phyloP scores from a whole-genome alignment of 306 rosid species.

The Argentina anserina region DNA sequence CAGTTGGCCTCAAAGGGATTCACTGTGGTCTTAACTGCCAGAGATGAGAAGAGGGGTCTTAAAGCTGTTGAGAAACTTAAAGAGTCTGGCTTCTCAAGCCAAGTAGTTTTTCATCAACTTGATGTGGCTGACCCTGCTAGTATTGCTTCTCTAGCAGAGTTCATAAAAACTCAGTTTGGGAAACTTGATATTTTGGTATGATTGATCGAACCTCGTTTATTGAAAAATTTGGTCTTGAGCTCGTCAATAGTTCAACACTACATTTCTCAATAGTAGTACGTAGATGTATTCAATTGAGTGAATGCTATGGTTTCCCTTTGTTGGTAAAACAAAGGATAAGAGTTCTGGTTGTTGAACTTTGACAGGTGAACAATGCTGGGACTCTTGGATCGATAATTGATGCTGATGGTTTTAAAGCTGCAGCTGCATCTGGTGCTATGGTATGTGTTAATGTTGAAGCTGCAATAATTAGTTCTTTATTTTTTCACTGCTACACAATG shows the following conservation, averaged over 20 bases:
- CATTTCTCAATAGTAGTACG: too few relatives aligned
- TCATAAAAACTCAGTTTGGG: constrained; percentile 29
- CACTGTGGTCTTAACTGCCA: constrained; percentile 31
- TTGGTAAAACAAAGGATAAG: too few relatives aligned
- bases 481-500: background rate
- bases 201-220: background rate
- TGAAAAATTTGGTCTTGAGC: background rate
- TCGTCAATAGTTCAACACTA: background rate
- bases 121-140: constrained; percentile 32
- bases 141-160: constrained; percentile 20
- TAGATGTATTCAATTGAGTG: too few relatives aligned
- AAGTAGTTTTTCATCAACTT: constrained; percentile 32
- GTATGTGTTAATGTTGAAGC: too few relatives aligned
- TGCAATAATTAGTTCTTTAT: background rate
- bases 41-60: constrained; percentile 30
- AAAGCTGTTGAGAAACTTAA: constrained; percentile 26
- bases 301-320: too few relatives aligned
- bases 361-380: constrained; percentile 52
- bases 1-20: constrained; percentile 33
- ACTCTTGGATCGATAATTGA: constrained; percentile 24
- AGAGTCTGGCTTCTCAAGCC: constrained; percentile 10
- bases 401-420: constrained; percentile 22
- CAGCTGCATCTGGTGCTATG: background rate
- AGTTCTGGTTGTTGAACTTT: background rate
- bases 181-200: constrained; percentile 38